Percentiles rank a stretch among this genome's conserved stretches.
Evolutionary conservation across 2,329 filamentous ascomycete genomes (phyloP).

Genomic region (Fusarium liriodendri): DNA sequence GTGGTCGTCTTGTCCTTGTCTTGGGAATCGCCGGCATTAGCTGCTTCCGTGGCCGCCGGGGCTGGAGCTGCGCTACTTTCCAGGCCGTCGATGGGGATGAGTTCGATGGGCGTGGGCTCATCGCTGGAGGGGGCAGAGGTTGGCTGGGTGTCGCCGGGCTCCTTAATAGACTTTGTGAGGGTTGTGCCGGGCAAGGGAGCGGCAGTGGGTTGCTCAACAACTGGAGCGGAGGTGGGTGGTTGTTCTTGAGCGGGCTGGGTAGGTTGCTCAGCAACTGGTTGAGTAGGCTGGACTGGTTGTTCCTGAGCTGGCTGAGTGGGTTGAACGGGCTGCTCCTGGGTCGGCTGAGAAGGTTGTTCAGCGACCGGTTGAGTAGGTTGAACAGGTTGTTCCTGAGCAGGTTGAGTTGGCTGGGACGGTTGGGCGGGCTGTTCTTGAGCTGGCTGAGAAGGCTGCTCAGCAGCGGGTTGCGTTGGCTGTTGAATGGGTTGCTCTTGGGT

Average conservation of each 20-base stretch:
- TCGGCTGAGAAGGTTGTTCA: slow-evolving; percentile 11
- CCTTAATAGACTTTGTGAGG: slow-evolving; percentile 44
- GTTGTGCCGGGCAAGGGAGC: slow-evolving; percentile 29
- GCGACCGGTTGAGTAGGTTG: slow-evolving; percentile 16
- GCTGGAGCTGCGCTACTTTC: slow-evolving; percentile 13
- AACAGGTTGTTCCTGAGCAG: slow-evolving; percentile 6
- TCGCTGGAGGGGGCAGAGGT: slow-evolving; percentile 10
- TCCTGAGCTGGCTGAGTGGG: slow-evolving; percentile 11
- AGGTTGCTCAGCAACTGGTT: slow-evolving; percentile 8
- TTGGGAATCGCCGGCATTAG: neutral
- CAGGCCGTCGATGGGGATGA: slow-evolving; percentile 43
- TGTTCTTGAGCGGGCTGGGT: slow-evolving; percentile 16
- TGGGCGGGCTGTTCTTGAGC: slow-evolving; percentile 6
- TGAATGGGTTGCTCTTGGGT: neutral
- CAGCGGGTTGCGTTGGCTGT: neutral
- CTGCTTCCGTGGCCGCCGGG: slow-evolving; percentile 29
- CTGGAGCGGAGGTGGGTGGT: neutral
- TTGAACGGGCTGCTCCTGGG: neutral
- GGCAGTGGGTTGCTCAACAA: slow-evolving; percentile 19
- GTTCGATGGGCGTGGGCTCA: slow-evolving; percentile 39
- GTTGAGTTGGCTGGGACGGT: neutral
- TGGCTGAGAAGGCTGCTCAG: slow-evolving; percentile 8
- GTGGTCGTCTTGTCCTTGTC: neutral
- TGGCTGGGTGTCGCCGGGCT: slow-evolving; percentile 32
- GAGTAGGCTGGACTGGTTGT: neutral